These are phyloP conservation scores for Colletotrichum trifolii DNA, from an alignment of 2,329 filamentous ascomycete species.

Conservation along the genomic window DNA sequence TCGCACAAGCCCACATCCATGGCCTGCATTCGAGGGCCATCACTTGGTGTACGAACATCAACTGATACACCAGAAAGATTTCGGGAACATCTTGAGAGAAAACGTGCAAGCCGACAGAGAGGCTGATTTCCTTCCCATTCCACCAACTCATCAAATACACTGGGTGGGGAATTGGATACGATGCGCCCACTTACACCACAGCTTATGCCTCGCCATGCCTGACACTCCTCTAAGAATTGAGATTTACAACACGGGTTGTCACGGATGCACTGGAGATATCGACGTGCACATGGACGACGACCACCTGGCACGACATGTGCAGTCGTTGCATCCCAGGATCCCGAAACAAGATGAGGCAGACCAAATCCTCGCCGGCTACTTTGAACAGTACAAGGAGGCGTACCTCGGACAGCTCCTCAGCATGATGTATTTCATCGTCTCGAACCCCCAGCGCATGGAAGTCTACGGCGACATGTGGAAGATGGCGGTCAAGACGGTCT, in stretches of 20 bases:
- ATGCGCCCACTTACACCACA: constrained; percentile 15
- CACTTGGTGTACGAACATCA: constrained; percentile 1
- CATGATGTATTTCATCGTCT: neutral
- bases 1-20: too few species aligned
- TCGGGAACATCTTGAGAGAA: constrained; percentile 13
- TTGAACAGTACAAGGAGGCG: constrained; percentile 15
- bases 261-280: constrained; percentile 10
- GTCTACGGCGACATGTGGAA: too few species aligned
- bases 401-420: constrained; percentile 17
- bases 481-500: neutral
- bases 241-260: neutral
- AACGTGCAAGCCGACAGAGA: constrained; percentile 5
- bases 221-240: too few species aligned
- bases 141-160: constrained; percentile 5
- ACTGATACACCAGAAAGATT: too few species aligned
- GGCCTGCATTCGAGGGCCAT: neutral
- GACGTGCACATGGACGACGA: constrained; percentile 13
- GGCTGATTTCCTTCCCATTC: too few species aligned
- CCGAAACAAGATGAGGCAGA: neutral
- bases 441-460: neutral
- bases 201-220: neutral
- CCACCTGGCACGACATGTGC: neutral
- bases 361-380: neutral
- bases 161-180: constrained; percentile 20
- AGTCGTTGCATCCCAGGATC: neutral